Evolutionary conservation across 2,329 filamentous ascomycete species (phyloP), one percentile per base, ranked within the genome.

Genomic region (Chaetomiaceae sp.): DNA sequence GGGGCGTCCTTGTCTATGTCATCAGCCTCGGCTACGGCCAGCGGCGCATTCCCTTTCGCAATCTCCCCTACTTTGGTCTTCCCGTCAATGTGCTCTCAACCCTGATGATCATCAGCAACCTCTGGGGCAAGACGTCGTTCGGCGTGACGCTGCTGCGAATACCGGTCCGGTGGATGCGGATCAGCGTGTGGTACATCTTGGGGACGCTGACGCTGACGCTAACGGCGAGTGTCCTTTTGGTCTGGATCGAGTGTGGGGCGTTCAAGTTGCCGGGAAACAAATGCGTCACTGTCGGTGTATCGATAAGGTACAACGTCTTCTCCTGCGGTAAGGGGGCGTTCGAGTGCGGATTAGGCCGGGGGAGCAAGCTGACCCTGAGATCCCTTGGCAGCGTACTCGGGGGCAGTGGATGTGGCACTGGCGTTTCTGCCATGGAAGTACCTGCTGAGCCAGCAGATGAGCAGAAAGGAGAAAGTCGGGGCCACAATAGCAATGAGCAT

Each of bases 281-380:
- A n/a, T 60, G 56, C 25, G 40, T 60, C 3, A n/a, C 44, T 1
- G 13, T 48, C 5, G 50, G 51, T 4, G 40, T 55, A 23, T 50
- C 51, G 10, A 27, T 54, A 8, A 49, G 14, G 16, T 61, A 59
- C 47, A 58, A 56, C 35, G 53, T 59, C 9, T 58, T 58, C 37
- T 52, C 57, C 2, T 58, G 55, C 31, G 0, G 81, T 85, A 20
- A 81, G 73, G 42, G 23, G 10, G 14, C 51, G 44, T 41, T n/a
- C 51, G 3, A 17, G 14, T 47, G 35, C 17, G 17, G 16, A 27
- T n/a, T 14, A 19, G n/a, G 4, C 21, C 6, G 4, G 3, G 4
- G 37, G 35, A 19, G 19, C 4, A 8, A 21, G 20, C 37, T 48
- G 45, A 48, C 30, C 7, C 8, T 31, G 33, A 14, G 23, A 5